These are phyloP conservation scores for Acorus calamus DNA, from an alignment of 106 monocot genomes.

Conservation along the genomic window DNA sequence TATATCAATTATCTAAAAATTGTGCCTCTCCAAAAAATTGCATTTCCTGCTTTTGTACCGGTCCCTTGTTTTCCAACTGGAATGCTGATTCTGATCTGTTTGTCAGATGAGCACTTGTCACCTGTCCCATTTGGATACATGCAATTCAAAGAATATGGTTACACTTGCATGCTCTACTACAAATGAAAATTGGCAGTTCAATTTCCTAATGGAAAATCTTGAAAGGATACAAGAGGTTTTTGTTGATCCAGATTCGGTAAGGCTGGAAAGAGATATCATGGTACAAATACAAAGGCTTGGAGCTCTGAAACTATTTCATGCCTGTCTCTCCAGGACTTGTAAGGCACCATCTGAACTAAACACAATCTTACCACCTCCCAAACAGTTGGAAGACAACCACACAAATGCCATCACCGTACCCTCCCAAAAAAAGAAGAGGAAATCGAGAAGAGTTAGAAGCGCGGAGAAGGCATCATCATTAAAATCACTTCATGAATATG, in stretches of 20 bases:
- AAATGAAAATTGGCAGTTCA: slow-evolving; percentile 23
- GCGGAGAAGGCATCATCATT: slow-evolving; percentile 10
- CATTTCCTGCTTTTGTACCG: too few relatives aligned
- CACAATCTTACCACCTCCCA: slow-evolving; percentile 4
- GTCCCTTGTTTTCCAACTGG: too few relatives aligned
- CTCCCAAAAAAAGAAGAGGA: slow-evolving; percentile 48
- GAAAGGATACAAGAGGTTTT: slow-evolving; percentile 43
- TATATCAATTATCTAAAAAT: too few relatives aligned
- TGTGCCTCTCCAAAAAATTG: too few relatives aligned
- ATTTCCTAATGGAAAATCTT: slow-evolving; percentile 59
- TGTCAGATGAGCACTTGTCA: neutral
- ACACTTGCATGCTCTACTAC: slow-evolving; percentile 9
- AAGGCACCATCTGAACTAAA: slow-evolving; percentile 6
- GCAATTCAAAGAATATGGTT: slow-evolving; percentile 7
- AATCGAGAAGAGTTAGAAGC: slow-evolving; percentile 42
- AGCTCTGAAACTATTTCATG: slow-evolving; percentile 58
- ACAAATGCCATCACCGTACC: slow-evolving; percentile 12
- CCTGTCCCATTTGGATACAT: neutral
- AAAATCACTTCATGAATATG: slow-evolving; percentile 2
- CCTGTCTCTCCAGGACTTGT: slow-evolving; percentile 37
- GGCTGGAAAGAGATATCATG: slow-evolving; percentile 55
- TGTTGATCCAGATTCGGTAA: slow-evolving; percentile 25
- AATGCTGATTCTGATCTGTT: too few relatives aligned
- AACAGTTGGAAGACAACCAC: slow-evolving; percentile 8
- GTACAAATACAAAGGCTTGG: slow-evolving; percentile 55